phyloP scores from a whole-genome alignment of 495 filamentous ascomycete genomes.

The Corynascus novoguineensis region DNA sequence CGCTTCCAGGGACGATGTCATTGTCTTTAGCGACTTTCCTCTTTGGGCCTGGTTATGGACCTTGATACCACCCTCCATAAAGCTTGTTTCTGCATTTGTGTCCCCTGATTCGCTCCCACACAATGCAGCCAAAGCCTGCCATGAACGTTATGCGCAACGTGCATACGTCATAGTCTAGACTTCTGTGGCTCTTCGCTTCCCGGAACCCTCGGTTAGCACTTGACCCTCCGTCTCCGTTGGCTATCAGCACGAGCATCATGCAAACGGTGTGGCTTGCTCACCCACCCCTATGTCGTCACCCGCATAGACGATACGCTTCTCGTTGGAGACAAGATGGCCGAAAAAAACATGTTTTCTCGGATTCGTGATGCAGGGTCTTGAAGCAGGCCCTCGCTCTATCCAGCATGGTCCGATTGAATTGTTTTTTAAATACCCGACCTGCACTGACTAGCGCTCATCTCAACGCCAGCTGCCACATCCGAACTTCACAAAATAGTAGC shows the following conservation, averaged over 20 bases:
- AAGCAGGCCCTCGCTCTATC: conserved; percentile 14
- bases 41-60: not conserved
- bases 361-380: conserved; percentile 21
- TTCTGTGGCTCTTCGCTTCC: not conserved
- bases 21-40: conserved; percentile 2
- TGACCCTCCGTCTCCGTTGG: not conserved
- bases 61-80: conserved; percentile 7
- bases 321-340: not conserved
- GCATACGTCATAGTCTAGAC: conserved; percentile 26
- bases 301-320: not conserved
- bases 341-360: conserved; percentile 22
- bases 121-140: no score
- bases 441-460: conserved; percentile 13
- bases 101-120: conserved; percentile 6
- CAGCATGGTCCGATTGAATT: not conserved
- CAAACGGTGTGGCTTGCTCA: conserved; percentile 6
- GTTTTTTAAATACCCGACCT: conserved; percentile 18
- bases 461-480: conserved; percentile 11
- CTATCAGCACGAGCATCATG: not conserved
- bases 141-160: not conserved
- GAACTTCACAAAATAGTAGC: not conserved
- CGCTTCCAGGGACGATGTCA: conserved; percentile 8
- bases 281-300: conserved; percentile 27
- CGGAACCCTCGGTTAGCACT: not conserved
- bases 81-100: conserved; percentile 17